Evolutionary conservation across 2,329 filamentous ascomycete genomes (phyloP).

Genomic region (Hypoxylon sp.): DNA sequence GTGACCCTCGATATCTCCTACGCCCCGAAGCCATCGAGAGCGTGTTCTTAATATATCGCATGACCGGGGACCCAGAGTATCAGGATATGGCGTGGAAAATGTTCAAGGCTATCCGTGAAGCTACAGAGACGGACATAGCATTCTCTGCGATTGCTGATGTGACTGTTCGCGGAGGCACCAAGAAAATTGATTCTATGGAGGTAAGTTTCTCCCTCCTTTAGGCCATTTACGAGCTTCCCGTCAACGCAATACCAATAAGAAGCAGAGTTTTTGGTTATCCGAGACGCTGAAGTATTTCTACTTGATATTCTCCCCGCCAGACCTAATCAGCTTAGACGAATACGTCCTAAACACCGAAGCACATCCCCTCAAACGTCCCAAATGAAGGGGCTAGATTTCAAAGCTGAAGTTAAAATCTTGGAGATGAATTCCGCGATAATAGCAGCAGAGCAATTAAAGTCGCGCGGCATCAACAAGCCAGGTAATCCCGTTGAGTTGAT

Average conservation of each 20-base stretch:
- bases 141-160: slow-evolving; percentile 65
- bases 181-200: slow-evolving; percentile 50
- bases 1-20: slow-evolving; percentile 65
- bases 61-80: slow-evolving; percentile 63
- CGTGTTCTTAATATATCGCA: slow-evolving; percentile 67
- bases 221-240: no score
- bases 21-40: slow-evolving; percentile 67
- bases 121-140: slow-evolving; percentile 61
- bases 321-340: slow-evolving; percentile 75
- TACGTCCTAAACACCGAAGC: slow-evolving; percentile 73
- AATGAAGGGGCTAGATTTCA: neutral
- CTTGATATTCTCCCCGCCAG: slow-evolving; percentile 75
- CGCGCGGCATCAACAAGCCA: neutral
- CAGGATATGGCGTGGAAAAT: slow-evolving; percentile 68
- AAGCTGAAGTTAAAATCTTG: neutral
- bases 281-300: slow-evolving; percentile 86
- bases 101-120: slow-evolving; percentile 63
- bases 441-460: no score
- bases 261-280: slow-evolving; percentile 78
- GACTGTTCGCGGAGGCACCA: slow-evolving; percentile 62
- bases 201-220: slow-evolving; percentile 12
- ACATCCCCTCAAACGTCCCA: slow-evolving; percentile 57
- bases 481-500: no score
- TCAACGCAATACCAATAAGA: slow-evolving; percentile 59
- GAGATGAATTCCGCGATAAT: neutral